Base-by-base conservation (phyloP, 805 yeast species). In the Maudiozyma pseudohumilis region DNA sequence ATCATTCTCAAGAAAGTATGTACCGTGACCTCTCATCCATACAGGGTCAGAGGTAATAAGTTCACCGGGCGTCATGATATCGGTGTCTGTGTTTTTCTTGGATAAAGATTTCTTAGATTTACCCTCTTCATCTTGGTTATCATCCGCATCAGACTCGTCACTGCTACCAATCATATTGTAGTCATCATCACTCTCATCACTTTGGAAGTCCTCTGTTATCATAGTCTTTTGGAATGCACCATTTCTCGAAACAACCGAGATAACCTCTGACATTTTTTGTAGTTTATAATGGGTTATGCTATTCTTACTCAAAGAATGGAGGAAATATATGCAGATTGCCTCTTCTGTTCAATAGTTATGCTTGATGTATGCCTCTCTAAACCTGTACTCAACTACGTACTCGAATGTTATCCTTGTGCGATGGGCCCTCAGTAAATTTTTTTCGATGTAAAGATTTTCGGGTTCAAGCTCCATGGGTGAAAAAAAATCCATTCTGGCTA, bases 1-100 rank as follows among this genome's bases (percentile, higher is more conserved):
- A 48, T 71, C 66, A 46, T 80, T 80, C 24, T 75, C 77, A 28
- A 81, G 63, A 47, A 79, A 75, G 57, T 86, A 92, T 0, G 97
- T 92, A 5, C 98, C 98, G 55, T 89, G 98, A 22, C 98, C 98
- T 54, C 94, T 75, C 98, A 92, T 92, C 96, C 97, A 92, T 2
- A 80, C 72, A 6, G 95, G 84, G 53, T 92, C 97, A 48, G 84
- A 92, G 0, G 97, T 92, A n/a, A 92, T 83, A 35, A 88, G 64
- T 56, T 92, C 96, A 8, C 98, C 98, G 0, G 98, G 98, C 1
- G 96, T 86, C 15, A 89, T 95, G 8, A 92, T 60, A 32, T 59
- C 60, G 13, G 60, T 42, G 9, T 52, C 55, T 15, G 47, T 36
- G 4, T 53, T 49, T 15, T 39, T 46, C 25, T 50, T 55, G 2